Conservation (phyloP, 768 basidiomycete species). For the Kwoniella europaea region DNA sequence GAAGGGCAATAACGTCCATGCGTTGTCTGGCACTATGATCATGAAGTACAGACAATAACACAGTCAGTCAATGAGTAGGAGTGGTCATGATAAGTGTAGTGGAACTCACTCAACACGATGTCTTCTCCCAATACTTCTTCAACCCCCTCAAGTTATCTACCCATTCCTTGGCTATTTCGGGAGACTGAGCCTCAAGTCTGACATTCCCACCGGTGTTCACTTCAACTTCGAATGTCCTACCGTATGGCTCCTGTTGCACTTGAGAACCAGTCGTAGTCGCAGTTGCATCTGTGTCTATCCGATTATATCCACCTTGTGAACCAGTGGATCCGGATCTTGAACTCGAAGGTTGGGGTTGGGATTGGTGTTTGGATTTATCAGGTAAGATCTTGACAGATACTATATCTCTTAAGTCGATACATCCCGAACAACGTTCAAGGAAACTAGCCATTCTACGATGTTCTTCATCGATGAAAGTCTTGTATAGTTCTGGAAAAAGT, state of each 20-base stretch:
- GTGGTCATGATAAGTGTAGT: too few relatives aligned
- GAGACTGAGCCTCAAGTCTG: conserved; percentile 82
- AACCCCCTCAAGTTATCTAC: conserved; percentile 74
- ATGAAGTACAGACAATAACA: not conserved
- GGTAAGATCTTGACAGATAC: conserved; percentile 64
- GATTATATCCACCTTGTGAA: conserved; percentile 4
- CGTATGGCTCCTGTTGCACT: conserved; percentile 35
- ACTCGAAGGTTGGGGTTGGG: not conserved
- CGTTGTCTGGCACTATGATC: conserved; percentile 42
- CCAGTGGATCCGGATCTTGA: not conserved
- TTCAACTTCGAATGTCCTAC: conserved; percentile 71
- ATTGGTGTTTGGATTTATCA: not conserved
- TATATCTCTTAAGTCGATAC: conserved; percentile 75
- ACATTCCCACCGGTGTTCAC: conserved; percentile 71
- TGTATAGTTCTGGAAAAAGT: conserved; percentile 38
- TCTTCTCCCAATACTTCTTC: conserved; percentile 77
- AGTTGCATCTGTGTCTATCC: not conserved
- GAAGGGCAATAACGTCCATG: conserved; percentile 46
- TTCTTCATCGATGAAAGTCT: conserved; percentile 49
- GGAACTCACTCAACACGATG: conserved; percentile 68
- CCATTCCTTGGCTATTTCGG: conserved; percentile 79
- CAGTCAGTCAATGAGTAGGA: not conserved
- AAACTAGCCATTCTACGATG: conserved; percentile 49
- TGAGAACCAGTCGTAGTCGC: not conserved
- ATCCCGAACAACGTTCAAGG: conserved; percentile 61